phyloP scores from a whole-genome alignment of 2,329 filamentous ascomycete genomes.

The Ascochyta koolunga region DNA sequence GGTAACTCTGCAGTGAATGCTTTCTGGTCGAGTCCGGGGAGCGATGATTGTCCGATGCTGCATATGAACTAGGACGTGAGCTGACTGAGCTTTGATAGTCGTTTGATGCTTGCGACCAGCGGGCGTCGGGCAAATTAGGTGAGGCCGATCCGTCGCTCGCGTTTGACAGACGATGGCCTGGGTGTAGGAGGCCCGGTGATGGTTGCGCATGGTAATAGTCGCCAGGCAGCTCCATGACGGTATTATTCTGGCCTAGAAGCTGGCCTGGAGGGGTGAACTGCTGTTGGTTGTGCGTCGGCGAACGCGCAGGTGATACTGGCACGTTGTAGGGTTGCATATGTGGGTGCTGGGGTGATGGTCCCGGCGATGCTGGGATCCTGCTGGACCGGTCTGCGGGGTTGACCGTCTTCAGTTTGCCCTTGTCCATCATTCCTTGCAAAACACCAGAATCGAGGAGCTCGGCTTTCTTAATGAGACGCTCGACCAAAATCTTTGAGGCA shows the following conservation, averaged over 20 bases:
- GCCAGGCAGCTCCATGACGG: constrained; percentile 52
- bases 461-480: constrained; percentile 73
- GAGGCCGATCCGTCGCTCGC: constrained; percentile 32
- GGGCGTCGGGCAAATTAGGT: constrained; percentile 33
- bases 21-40: constrained; percentile 42
- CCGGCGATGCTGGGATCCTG: constrained; percentile 4
- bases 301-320: constrained; percentile 35
- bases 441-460: constrained; percentile 70
- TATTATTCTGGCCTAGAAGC: constrained; percentile 34
- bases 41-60: constrained; percentile 42
- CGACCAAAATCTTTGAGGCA: constrained; percentile 71
- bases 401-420: constrained; percentile 67
- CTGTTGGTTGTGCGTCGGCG: constrained; percentile 19
- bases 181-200: constrained; percentile 35
- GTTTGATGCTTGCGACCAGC: constrained; percentile 42
- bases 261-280: constrained; percentile 28
- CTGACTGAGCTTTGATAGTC: constrained; percentile 35
- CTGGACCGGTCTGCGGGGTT: constrained; percentile 52
- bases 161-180: constrained; percentile 12
- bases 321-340: constrained; percentile 36
- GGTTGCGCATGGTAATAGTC: constrained; percentile 48
- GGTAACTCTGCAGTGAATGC: constrained; percentile 43
- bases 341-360: constrained; percentile 28
- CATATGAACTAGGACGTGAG: constrained; percentile 46
- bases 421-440: constrained; percentile 70